These are phyloP conservation scores for Boletus tomentosulus DNA, from an alignment of 768 basidiomycete species.

Conservation along the genomic window DNA sequence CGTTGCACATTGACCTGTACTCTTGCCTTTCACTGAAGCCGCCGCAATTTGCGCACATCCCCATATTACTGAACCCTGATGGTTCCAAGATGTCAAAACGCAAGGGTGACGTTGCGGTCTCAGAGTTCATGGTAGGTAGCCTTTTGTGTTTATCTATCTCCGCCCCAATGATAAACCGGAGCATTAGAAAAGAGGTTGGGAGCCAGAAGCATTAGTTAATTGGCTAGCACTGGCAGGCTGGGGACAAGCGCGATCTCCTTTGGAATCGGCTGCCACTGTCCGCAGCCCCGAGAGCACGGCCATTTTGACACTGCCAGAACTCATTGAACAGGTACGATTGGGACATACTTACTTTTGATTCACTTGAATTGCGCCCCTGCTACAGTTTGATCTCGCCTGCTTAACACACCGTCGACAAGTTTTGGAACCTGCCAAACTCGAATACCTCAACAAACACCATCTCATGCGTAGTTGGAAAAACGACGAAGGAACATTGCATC, in stretches of 20 bases:
- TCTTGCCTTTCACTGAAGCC: conserved; percentile 63
- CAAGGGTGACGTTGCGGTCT: conserved; percentile 81
- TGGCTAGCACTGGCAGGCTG: conserved; percentile 96
- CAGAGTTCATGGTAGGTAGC: conserved; percentile 73
- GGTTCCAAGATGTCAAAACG: conserved; percentile 95
- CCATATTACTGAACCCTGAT: conserved; percentile 84
- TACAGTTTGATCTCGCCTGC: conserved; percentile 69
- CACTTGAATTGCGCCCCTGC: not conserved
- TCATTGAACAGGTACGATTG: conserved; percentile 55
- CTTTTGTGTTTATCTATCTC: not conserved
- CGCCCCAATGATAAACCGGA: not conserved
- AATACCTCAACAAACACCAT: conserved; percentile 86
- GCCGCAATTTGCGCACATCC: conserved; percentile 88
- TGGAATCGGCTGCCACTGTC: conserved; percentile 19
- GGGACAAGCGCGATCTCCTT: conserved; percentile 50
- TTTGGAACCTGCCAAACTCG: conserved; percentile 75
- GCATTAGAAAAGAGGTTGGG: conserved; percentile 77
- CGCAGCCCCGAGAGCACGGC: conserved; percentile 62
- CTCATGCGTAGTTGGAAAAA: conserved; percentile 53
- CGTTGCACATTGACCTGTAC: conserved; percentile 88
- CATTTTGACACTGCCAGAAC: conserved; percentile 56
- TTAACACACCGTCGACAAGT: conserved; percentile 83
- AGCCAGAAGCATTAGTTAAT: conserved; percentile 83
- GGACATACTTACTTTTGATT: not conserved
- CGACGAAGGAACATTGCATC: conserved; percentile 44